Evolutionary conservation across 2,329 filamentous ascomycete genomes (phyloP), one percentile per base, ranked within the genome.

Genomic region (Ophiosphaerella korrae): DNA sequence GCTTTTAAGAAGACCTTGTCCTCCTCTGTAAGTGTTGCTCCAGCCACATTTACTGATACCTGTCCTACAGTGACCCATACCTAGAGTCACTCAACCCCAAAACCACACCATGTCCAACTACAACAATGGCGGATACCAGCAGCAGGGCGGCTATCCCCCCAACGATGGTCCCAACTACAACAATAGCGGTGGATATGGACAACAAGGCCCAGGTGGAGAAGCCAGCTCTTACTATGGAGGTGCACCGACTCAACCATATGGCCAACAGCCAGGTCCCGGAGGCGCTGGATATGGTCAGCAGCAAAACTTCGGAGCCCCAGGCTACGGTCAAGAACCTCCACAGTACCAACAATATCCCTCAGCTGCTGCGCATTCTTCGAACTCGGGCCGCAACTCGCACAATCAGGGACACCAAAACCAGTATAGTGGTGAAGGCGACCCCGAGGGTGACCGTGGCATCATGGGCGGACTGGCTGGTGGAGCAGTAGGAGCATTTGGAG

Each of bases 391-490:
- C 36, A 63, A 64, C 42, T 64, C 61, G 3, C 40, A 62, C 23
- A 62, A 62, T 38, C 62, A 66, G 42, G 60, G 60, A 8, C 44
- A 62, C 33, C 57, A 65, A 18, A 63, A 63, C 49, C 60, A 62
- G 48, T 64, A 62, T 33, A 45, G 42, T 4, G 60, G 60, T 13
- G 50, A 57, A 29, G 60, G 60, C 7, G 52, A 62, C 32, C 61
- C 61, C 32, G 65, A 64, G 37, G 52, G 58, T n/a, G 58, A 62
- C 29, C 64, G 65, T 9, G 64, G 64, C 7, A 52, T 68, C 40
- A 64, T 67, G 58, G 65, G 65, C 9, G 64, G 58, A 2, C 18
- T 66, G 5, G 62, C 64, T 4, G 65, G 65, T 12, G 64, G 62
- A 18, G 65, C 64, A 18, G 64, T 57, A 21, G 65, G 65, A 45